phyloP scores from a whole-genome alignment of 352 stramenopile genomes.

The Aphanomyces astaci region DNA sequence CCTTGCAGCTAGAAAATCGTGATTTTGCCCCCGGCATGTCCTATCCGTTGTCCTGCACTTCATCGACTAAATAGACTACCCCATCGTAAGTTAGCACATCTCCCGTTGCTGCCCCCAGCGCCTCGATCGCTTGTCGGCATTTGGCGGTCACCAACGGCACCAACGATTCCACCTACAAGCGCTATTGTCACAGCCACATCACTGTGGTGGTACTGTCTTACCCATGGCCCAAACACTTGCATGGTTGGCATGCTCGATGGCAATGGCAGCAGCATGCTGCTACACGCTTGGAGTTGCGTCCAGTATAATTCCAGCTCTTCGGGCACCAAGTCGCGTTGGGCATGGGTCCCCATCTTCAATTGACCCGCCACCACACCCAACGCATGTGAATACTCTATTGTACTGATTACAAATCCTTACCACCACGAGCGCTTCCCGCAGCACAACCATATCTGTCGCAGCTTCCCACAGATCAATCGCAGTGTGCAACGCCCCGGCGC shows the following conservation, averaged over 20 bases:
- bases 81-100: conserved; percentile 64
- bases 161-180: conserved; percentile 32
- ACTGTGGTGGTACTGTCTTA: conserved; percentile 22
- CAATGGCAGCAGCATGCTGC: conserved; percentile 30
- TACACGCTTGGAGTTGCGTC: conserved; percentile 32
- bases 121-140: conserved; percentile 32
- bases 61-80: conserved; percentile 30
- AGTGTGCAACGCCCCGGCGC: conserved; percentile 35
- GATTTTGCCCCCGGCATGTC: no score
- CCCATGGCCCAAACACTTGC: conserved; percentile 36
- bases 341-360: conserved; percentile 23
- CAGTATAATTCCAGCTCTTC: conserved; percentile 27
- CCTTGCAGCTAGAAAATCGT: no score
- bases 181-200: not conserved
- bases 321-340: not conserved
- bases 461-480: conserved; percentile 44
- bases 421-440: conserved; percentile 39
- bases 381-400: no score
- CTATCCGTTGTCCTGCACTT: not conserved
- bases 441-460: conserved; percentile 31
- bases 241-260: conserved; percentile 34
- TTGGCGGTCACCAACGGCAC: conserved; percentile 41
- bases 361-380: not conserved
- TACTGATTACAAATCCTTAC: not conserved
- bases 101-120: conserved; percentile 42